Conservation (phyloP, 345 rosid genomes). For the Camelina neglecta region DNA sequence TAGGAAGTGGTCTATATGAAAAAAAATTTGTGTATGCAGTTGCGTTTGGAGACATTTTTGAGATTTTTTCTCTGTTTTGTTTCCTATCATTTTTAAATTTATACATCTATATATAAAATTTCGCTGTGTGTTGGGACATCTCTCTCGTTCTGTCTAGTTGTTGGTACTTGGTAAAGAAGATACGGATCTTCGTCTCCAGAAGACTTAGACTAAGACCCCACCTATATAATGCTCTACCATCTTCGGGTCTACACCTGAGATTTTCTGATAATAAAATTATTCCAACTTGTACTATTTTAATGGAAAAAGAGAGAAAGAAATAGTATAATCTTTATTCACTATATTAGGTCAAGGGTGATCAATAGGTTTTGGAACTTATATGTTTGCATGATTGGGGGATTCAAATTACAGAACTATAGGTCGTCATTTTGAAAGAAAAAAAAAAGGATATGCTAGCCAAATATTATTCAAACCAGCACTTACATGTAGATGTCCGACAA, state of each 20-base stretch:
- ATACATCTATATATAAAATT: too few species aligned
- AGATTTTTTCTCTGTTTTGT: constrained; percentile 24
- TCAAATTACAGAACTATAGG: background rate
- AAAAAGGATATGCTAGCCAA: too few species aligned
- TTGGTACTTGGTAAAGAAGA: constrained; percentile 21
- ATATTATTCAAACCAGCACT: too few species aligned
- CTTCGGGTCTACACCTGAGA: background rate
- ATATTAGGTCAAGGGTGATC: constrained; percentile 16
- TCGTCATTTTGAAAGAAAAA: background rate
- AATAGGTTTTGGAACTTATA: background rate
- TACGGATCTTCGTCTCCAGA: constrained; percentile 23
- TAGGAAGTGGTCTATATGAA: constrained; percentile 38
- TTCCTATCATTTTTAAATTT: constrained; percentile 5
- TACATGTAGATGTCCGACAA: too few species aligned
- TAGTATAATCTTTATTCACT: background rate
- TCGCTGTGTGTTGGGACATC: constrained; percentile 28
- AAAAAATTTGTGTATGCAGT: constrained; percentile 18
- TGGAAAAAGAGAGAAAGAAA: too few species aligned
- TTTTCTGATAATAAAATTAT: background rate
- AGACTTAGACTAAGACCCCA: background rate
- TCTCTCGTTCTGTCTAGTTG: constrained; percentile 16
- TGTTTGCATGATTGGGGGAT: constrained; percentile 13
- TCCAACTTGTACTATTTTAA: background rate
- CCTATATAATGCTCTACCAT: background rate
- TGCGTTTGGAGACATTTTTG: constrained; percentile 28